Evolutionary conservation across 1,284 basidiomycete genomes (phyloP).

Genomic region (Malassezia dermatis): DNA sequence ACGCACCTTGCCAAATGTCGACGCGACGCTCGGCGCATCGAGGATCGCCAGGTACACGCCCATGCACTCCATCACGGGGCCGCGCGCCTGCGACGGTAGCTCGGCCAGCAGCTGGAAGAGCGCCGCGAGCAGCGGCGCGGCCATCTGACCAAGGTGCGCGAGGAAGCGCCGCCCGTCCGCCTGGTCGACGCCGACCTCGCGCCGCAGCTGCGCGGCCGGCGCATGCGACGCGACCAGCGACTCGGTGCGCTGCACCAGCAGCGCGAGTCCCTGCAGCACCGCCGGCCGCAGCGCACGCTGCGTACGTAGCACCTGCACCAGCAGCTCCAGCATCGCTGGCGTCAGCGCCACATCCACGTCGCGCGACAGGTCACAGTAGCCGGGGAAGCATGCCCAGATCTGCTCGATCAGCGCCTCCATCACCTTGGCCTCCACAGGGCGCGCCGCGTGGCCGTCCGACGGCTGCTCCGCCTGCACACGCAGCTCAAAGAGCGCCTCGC

Average conservation of each 20-base stretch:
- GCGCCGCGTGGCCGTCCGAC: slow-evolving; percentile 57
- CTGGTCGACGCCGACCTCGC: slow-evolving; percentile 54
- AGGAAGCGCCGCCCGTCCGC: slow-evolving; percentile 62
- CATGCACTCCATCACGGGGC: slow-evolving; percentile 79
- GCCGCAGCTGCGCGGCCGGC: slow-evolving; percentile 51
- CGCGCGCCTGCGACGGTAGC: slow-evolving; percentile 64
- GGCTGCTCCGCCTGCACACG: slow-evolving; percentile 60
- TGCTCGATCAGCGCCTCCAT: slow-evolving; percentile 86
- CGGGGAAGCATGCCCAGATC: slow-evolving; percentile 65
- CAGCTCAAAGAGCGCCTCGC: slow-evolving; percentile 72
- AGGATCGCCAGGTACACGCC: slow-evolving; percentile 75
- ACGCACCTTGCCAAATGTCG: slow-evolving; percentile 70
- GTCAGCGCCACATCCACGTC: slow-evolving; percentile 55
- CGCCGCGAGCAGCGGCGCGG: slow-evolving; percentile 84
- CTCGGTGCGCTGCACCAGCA: slow-evolving; percentile 66
- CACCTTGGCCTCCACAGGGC: slow-evolving; percentile 69
- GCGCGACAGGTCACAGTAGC: slow-evolving; percentile 65
- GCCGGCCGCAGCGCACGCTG: slow-evolving; percentile 73
- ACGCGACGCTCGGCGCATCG: slow-evolving; percentile 54
- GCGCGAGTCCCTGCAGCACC: slow-evolving; percentile 69
- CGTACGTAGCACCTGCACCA: slow-evolving; percentile 79
- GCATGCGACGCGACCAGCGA: slow-evolving; percentile 51
- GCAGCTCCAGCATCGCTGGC: slow-evolving; percentile 52
- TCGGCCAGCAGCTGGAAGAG: slow-evolving; percentile 94
- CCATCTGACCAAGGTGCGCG: slow-evolving; percentile 63